Evolutionary conservation across 768 basidiomycete genomes (phyloP).

Genomic region (Auricularia heimuer): DNA sequence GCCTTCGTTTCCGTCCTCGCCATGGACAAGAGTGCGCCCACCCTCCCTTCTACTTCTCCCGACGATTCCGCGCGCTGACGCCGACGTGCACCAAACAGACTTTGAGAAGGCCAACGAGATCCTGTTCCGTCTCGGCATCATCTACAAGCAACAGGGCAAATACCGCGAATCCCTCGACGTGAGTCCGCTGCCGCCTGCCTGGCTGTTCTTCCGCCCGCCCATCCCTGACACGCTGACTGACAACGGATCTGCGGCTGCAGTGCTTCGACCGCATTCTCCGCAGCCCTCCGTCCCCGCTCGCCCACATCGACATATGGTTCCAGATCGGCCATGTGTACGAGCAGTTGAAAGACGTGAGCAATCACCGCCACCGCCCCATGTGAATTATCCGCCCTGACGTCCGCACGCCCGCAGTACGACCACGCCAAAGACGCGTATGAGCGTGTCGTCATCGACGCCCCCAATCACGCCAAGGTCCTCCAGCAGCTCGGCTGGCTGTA

Average conservation of each 20-base stretch:
- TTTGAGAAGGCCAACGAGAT: constrained; percentile 99
- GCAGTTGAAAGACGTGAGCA: constrained; percentile 81
- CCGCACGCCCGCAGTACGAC: constrained; percentile 45
- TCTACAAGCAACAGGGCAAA: constrained; percentile 98
- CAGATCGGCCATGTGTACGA: constrained; percentile 99
- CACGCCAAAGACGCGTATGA: constrained; percentile 94
- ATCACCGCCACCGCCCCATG: constrained; percentile 17
- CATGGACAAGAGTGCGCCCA: constrained; percentile 83
- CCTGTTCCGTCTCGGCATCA: constrained; percentile 94
- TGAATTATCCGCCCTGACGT: not conserved
- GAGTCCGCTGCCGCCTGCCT: constrained; percentile 7
- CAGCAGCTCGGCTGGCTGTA: constrained; percentile 98
- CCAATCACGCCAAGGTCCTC: constrained; percentile 90
- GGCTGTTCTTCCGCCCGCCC: not conserved
- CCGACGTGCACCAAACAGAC: constrained; percentile 39
- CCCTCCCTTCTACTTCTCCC: constrained; percentile 13
- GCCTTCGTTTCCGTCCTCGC: constrained; percentile 92
- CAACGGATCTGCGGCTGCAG: constrained; percentile 12
- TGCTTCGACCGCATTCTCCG: constrained; percentile 97
- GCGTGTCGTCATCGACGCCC: constrained; percentile 86
- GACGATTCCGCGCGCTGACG: not conserved
- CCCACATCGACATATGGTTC: constrained; percentile 98
- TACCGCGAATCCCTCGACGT: constrained; percentile 71
- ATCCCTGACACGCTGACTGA: not conserved
- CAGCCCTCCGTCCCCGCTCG: constrained; percentile 90